These are phyloP conservation scores for Chrysoporthe puriensis DNA, from an alignment of 2,329 filamentous ascomycete species.

Conservation along the genomic window DNA sequence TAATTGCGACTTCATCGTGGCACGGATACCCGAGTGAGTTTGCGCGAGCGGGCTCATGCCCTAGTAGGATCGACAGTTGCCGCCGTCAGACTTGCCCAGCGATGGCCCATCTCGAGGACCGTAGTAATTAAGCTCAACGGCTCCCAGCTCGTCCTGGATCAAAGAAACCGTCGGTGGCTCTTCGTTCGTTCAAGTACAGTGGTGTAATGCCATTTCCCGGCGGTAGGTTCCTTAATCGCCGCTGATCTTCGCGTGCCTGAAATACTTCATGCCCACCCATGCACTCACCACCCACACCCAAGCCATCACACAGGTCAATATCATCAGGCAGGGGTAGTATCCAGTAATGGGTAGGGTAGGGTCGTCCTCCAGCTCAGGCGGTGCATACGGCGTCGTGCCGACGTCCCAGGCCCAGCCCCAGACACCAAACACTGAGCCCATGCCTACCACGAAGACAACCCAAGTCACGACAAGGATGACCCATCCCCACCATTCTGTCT, in stretches of 20 bases:
- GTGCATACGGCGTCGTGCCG: conserved; percentile 91
- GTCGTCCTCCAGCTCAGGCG: conserved; percentile 93
- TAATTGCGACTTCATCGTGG: background rate
- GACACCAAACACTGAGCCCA: conserved; percentile 91
- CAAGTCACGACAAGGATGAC: conserved; percentile 88
- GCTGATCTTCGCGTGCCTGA: conserved; percentile 90
- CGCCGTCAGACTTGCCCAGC: background rate
- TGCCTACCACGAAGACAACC: conserved; percentile 94
- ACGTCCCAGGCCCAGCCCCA: conserved; percentile 99
- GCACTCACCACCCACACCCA: conserved; percentile 99
- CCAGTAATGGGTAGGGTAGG: conserved; percentile 92
- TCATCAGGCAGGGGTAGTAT: conserved; percentile 94
- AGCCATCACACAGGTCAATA: conserved; percentile 92
- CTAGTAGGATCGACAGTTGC: background rate
- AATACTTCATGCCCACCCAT: conserved; percentile 99
- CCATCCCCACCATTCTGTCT: conserved; percentile 99
- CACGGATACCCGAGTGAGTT: background rate
- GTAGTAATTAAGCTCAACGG: no score
- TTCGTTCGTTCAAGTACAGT: background rate
- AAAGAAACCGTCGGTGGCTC: no score
- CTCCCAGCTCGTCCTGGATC: no score
- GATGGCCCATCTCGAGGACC: no score
- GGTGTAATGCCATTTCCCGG: background rate
- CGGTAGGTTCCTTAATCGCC: conserved; percentile 51
- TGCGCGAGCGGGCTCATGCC: no score